These are phyloP conservation scores for Camellia japonica DNA, from an alignment of 148 eudicot species.

Conservation along the genomic window DNA sequence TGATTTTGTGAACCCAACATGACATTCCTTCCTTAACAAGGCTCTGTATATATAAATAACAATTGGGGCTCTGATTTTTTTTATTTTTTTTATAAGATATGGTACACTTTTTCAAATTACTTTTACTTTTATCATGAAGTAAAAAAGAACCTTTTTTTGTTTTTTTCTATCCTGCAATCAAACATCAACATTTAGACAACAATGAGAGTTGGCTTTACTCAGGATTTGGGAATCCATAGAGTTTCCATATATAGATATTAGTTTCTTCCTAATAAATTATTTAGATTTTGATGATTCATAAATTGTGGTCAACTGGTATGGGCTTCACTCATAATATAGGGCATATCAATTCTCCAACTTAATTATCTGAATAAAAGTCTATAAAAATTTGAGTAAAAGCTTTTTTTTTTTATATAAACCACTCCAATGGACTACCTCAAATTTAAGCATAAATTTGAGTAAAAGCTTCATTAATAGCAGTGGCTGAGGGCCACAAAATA, in stretches of 20 bases:
- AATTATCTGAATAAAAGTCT: not conserved
- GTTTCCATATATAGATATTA: not conserved
- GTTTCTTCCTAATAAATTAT: not conserved
- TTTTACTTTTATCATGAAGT: not conserved
- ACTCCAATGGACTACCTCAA: too few species aligned
- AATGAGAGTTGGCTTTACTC: not conserved
- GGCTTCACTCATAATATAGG: not conserved
- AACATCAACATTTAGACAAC: not conserved
- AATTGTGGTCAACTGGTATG: not conserved
- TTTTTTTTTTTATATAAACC: too few species aligned
- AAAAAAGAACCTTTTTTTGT: not conserved
- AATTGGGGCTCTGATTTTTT: not conserved
- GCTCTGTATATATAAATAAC: not conserved
- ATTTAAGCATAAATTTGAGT: too few species aligned
- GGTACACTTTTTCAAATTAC: not conserved
- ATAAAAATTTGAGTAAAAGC: too few species aligned
- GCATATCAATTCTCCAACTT: conserved; percentile 1
- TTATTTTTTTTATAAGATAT: not conserved
- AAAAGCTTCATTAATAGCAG: too few species aligned
- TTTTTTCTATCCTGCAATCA: not conserved
- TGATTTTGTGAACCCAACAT: not conserved
- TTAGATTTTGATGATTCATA: not conserved
- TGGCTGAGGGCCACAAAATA: too few species aligned
- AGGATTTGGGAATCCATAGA: not conserved
- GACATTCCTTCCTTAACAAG: not conserved